Conservation (phyloP, 2,329 filamentous ascomycete species). For the Pseudopyricularia cyperi region DNA sequence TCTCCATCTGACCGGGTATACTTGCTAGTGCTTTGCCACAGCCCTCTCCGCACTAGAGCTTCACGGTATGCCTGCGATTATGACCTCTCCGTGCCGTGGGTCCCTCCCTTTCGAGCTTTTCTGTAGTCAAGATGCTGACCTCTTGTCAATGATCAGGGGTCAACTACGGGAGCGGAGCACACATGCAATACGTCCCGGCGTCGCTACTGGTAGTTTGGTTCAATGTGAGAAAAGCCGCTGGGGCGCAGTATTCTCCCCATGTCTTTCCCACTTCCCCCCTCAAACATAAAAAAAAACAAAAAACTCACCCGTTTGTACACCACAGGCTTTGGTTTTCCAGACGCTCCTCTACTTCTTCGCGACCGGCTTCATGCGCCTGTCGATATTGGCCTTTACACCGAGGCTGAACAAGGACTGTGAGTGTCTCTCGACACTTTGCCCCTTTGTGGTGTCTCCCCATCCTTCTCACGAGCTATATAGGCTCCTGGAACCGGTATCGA, state of each 20-base stretch:
- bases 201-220: conserved; percentile 5
- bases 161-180: not conserved
- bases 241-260: too few species aligned
- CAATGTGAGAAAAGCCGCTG: conserved; percentile 5
- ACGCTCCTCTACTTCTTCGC: conserved; percentile 17
- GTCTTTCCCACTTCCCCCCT: too few species aligned
- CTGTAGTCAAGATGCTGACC: not conserved
- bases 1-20: too few species aligned
- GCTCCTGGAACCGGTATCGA: too few species aligned
- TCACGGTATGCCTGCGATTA: not conserved
- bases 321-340: conserved; percentile 7
- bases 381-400: conserved; percentile 20
- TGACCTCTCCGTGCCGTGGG: not conserved
- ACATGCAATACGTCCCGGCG: not conserved
- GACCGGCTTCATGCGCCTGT: conserved; percentile 17
- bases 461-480: too few species aligned
- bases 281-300: too few species aligned
- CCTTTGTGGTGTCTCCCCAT: too few species aligned
- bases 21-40: not conserved
- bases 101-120: not conserved
- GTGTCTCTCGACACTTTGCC: too few species aligned
- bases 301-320: not conserved
- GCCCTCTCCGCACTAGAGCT: not conserved
- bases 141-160: not conserved
- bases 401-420: conserved; percentile 21